Conservation (phyloP, 352 stramenopile genomes). For the Pythium aphanidermatum region DNA sequence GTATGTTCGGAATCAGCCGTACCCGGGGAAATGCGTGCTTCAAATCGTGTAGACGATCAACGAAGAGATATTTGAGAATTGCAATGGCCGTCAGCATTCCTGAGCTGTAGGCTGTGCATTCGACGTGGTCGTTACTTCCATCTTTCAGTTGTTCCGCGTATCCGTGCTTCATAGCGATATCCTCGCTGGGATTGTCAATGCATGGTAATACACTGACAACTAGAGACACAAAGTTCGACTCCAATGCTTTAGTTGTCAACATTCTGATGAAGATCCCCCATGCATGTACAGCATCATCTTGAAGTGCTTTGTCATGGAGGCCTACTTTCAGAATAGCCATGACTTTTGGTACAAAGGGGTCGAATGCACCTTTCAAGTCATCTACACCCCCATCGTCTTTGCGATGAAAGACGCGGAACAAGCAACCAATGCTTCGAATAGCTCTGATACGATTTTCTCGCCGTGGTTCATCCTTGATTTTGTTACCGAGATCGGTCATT, state of each 20-base stretch:
- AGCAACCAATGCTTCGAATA: conserved; percentile 65
- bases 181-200: conserved; percentile 18
- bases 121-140: no score
- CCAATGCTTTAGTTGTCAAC: conserved; percentile 72
- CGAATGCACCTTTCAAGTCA: conserved; percentile 41
- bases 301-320: conserved; percentile 44
- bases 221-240: conserved; percentile 82
- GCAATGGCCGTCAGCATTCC: conserved; percentile 1
- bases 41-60: conserved; percentile 56
- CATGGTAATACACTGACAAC: conserved; percentile 83
- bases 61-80: conserved; percentile 55
- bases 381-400: conserved; percentile 20
- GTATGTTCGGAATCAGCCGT: conserved; percentile 54
- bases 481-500: conserved; percentile 75
- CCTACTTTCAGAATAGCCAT: conserved; percentile 86
- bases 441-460: conserved; percentile 43
- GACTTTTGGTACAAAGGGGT: conserved; percentile 85
- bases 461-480: conserved; percentile 29
- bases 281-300: conserved; percentile 53
- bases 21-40: conserved; percentile 61
- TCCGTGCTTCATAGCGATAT: conserved; percentile 4
- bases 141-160: no score
- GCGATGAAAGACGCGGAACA: conserved; percentile 59
- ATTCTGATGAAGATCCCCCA: conserved; percentile 80
- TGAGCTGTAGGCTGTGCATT: no score